Conservation (phyloP, 1,139 yeast genomes). For the Pneumocystis murina region DNA sequence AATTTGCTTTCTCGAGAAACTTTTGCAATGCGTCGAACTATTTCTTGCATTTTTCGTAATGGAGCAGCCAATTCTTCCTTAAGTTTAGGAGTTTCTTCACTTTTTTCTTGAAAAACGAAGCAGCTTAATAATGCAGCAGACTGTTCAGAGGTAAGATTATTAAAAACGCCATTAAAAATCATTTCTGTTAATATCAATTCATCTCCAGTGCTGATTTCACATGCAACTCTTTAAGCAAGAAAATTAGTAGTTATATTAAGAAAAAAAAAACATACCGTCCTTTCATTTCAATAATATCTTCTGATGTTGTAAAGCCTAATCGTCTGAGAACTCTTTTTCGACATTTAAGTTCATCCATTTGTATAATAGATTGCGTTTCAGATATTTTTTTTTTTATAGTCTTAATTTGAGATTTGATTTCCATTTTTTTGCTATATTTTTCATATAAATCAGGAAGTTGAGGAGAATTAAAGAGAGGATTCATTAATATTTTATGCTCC, state of each 20-base stretch:
- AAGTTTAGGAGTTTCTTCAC: conserved; percentile 61
- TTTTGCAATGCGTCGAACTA: conserved; percentile 82
- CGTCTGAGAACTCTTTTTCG: conserved; percentile 81
- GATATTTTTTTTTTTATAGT: conserved; percentile 46
- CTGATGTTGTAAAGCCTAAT: conserved; percentile 65
- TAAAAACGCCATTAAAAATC: conserved; percentile 88
- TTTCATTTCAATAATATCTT: conserved; percentile 73
- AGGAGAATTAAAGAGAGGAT: conserved; percentile 56
- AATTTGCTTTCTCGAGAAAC: conserved; percentile 78
- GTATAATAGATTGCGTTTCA: conserved; percentile 83
- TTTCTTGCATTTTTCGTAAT: conserved; percentile 66
- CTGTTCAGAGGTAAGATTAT: conserved; percentile 72
- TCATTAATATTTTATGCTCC: conserved; percentile 53
- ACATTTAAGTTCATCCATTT: conserved; percentile 81
- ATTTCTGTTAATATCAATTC: conserved; percentile 78
- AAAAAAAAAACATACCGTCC: conserved; percentile 31
- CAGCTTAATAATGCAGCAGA: conserved; percentile 85
- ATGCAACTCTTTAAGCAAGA: conserved; percentile 47
- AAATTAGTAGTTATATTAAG: neutral
- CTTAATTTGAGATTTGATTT: conserved; percentile 46
- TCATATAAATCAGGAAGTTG: conserved; percentile 46
- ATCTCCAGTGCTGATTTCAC: conserved; percentile 93
- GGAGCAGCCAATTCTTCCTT: conserved; percentile 85
- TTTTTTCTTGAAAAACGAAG: conserved; percentile 92
- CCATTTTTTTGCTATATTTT: conserved; percentile 49